These are phyloP conservation scores for Ceratocystis cubensis DNA, from an alignment of 2,329 filamentous ascomycete genomes.

Conservation along the genomic window DNA sequence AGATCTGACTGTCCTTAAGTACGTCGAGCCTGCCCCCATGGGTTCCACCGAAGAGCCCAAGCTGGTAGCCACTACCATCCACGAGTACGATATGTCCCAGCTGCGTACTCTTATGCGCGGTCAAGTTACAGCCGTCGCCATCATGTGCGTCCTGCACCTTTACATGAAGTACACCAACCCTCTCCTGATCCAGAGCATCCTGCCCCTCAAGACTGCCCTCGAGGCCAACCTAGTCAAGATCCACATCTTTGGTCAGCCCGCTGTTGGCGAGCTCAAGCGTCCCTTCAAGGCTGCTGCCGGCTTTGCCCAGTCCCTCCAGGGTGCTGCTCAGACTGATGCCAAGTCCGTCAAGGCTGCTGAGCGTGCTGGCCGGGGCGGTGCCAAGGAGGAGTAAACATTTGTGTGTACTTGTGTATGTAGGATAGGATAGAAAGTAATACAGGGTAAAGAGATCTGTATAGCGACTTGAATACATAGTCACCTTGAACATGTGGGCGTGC, in stretches of 20 bases:
- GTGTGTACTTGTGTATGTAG: not conserved
- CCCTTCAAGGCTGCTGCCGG: slow-evolving; percentile 83
- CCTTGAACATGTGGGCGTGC: not conserved
- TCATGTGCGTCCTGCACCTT: slow-evolving; percentile 98
- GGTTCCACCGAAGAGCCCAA: slow-evolving; percentile 90
- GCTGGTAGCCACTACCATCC: slow-evolving; percentile 88
- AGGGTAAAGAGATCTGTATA: not conserved
- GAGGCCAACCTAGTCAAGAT: slow-evolving; percentile 96
- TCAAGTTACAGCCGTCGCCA: slow-evolving; percentile 89
- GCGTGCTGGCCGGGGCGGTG: slow-evolving; percentile 58
- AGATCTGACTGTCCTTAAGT: slow-evolving; percentile 97
- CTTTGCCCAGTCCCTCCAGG: slow-evolving; percentile 67
- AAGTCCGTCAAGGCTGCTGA: slow-evolving; percentile 71
- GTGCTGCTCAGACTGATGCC: slow-evolving; percentile 77
- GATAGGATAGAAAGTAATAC: slow-evolving; percentile 12
- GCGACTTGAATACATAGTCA: not conserved
- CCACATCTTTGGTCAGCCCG: slow-evolving; percentile 75
- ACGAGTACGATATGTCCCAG: slow-evolving; percentile 85
- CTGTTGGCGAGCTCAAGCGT: slow-evolving; percentile 80
- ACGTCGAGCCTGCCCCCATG: slow-evolving; percentile 90
- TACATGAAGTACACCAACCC: slow-evolving; percentile 99
- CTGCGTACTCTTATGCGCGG: slow-evolving; percentile 72
- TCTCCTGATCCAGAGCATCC: slow-evolving; percentile 95
- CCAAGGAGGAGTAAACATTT: slow-evolving; percentile 53
- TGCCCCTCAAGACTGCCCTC: slow-evolving; percentile 88